Percentiles rank a stretch among this genome's conserved stretches.
Conservation (phyloP, 1,139 yeast genomes). For the Blastobotrys proliferans region DNA sequence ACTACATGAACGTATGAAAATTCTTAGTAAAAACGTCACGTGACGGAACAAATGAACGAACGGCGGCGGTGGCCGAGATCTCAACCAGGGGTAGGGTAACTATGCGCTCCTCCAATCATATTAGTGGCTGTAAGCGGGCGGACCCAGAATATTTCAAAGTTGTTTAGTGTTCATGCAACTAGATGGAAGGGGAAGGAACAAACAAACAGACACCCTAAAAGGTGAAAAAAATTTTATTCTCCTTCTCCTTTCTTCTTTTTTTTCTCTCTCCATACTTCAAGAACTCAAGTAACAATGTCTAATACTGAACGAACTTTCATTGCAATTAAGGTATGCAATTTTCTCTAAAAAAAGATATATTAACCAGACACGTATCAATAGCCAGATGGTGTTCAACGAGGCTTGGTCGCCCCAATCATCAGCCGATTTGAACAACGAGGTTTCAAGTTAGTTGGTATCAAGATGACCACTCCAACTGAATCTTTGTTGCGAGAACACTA, state of each 20-base stretch:
- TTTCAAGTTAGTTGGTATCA: constrained; percentile 93
- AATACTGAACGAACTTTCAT: constrained; percentile 88
- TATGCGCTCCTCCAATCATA: too few relatives aligned
- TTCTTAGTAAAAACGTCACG: too few relatives aligned
- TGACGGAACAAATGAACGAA: too few relatives aligned
- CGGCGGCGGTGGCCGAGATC: too few relatives aligned
- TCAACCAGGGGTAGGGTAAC: too few relatives aligned
- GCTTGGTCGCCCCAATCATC: constrained; percentile 83
- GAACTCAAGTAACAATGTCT: constrained; percentile 38
- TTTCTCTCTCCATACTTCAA: constrained; percentile 2
- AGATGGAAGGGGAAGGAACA: too few relatives aligned
- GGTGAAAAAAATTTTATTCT: constrained; percentile 1
- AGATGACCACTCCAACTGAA: constrained; percentile 86
- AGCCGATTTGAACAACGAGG: constrained; percentile 97
- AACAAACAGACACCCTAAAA: too few relatives aligned
- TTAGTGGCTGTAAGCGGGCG: too few relatives aligned
- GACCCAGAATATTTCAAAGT: too few relatives aligned
- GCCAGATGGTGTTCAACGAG: constrained; percentile 99
- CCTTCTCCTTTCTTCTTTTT: constrained; percentile 6
- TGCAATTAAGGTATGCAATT: constrained; percentile 67
- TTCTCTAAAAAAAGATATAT: background rate
- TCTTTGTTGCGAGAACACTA: constrained; percentile 87
- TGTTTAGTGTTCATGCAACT: too few relatives aligned
- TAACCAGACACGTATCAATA: constrained; percentile 15
- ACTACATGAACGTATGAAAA: too few relatives aligned